Conservation (phyloP, 2,329 filamentous ascomycete species). For the Aspergillus neotritici region DNA sequence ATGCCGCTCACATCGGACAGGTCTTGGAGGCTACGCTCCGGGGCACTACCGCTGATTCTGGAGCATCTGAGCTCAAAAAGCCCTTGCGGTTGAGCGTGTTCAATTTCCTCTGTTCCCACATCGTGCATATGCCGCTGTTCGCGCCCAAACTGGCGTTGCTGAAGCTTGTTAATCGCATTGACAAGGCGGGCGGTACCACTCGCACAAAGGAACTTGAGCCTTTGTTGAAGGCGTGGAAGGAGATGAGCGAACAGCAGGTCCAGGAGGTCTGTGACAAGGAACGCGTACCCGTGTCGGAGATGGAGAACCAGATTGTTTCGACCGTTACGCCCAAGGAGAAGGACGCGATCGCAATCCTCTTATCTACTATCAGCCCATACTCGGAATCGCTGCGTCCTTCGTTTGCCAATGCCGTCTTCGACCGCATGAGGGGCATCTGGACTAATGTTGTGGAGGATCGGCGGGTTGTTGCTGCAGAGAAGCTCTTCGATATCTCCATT, state of each 20-base stretch:
- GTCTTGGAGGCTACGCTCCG: conserved; percentile 59
- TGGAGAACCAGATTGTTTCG: conserved; percentile 50
- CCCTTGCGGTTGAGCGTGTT: conserved; percentile 60
- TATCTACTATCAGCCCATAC: conserved; percentile 45
- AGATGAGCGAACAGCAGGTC: conserved; percentile 49
- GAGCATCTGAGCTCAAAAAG: conserved; percentile 55
- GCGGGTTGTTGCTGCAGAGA: conserved; percentile 33
- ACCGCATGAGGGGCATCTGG: conserved; percentile 68
- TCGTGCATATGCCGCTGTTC: conserved; percentile 61
- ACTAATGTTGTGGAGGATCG: conserved; percentile 37
- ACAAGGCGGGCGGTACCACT: conserved; percentile 64
- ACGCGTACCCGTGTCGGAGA: conserved; percentile 42
- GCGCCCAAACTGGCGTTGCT: conserved; percentile 66
- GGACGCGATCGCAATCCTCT: conserved; percentile 52
- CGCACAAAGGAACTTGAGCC: conserved; percentile 74
- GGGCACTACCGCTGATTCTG: conserved; percentile 37
- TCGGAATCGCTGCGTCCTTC: conserved; percentile 42
- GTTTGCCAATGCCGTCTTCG: conserved; percentile 62
- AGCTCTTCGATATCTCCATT: conserved; percentile 40
- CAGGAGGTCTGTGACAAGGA: conserved; percentile 46
- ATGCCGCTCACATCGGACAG: conserved; percentile 63
- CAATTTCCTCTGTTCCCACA: conserved; percentile 68
- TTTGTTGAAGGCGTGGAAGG: conserved; percentile 63
- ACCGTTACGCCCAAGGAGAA: conserved; percentile 53
- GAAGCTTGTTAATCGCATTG: conserved; percentile 64